A percentile compares a stretch with the other conserved stretches of the same genome.
Conservation (phyloP, 371 early-diverging fungal species). For the Circinella umbellata region DNA sequence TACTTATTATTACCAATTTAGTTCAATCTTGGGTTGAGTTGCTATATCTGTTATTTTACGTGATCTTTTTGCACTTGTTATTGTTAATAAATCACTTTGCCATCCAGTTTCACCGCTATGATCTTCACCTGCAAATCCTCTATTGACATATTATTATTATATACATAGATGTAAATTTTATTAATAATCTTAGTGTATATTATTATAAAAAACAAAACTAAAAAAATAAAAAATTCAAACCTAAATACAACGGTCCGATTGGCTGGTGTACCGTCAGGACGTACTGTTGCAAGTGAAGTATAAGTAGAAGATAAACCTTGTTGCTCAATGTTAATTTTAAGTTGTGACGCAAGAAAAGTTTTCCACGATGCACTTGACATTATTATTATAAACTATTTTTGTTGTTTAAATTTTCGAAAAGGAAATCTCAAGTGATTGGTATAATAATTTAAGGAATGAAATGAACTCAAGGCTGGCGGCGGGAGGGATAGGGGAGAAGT, state of each 20-base stretch:
- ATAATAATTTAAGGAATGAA: no score
- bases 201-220: no score
- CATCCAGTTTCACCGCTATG: constrained; percentile 42
- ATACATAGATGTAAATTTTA: no score
- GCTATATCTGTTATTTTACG: constrained; percentile 41
- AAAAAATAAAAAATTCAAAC: constrained; percentile 1
- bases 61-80: constrained; percentile 45
- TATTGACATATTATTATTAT: neutral
- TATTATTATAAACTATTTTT: neutral
- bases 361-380: constrained; percentile 29
- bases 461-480: no score
- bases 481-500: no score
- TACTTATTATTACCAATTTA: constrained; percentile 40
- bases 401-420: no score
- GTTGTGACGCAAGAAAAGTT: constrained; percentile 22
- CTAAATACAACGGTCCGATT: constrained; percentile 53
- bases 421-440: no score
- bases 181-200: no score
- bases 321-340: constrained; percentile 41
- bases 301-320: constrained; percentile 39
- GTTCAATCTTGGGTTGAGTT: constrained; percentile 36
- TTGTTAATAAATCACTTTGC: constrained; percentile 42
- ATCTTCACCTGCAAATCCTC: constrained; percentile 53
- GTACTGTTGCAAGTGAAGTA: constrained; percentile 45
- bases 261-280: constrained; percentile 41